Base-by-base conservation (phyloP, 2,329 filamentous ascomycete genomes). In the Colletotrichum liriopes region DNA sequence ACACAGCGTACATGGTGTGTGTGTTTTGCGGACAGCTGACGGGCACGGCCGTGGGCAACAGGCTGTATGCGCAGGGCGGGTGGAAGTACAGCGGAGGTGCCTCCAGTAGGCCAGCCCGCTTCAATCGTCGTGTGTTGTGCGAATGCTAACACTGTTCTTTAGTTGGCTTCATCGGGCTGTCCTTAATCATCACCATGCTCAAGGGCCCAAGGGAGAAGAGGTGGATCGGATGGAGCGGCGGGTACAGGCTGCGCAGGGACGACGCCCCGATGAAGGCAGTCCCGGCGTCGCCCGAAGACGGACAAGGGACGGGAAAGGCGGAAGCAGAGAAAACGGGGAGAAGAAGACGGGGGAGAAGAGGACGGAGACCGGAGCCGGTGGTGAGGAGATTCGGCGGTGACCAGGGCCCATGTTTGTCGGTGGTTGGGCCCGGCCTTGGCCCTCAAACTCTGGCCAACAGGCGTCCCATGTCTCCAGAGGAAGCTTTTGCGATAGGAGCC, bases 1-100 rank as follows among this genome's bases (percentile, higher is more conserved):
- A 96, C 78, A 95, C 93, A 0, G 93, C 91, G 1, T 96, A 94
- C 77, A 96, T 96, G 94, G 87, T 95, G 0, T 86, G 88, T 9
- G 90, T 89, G 0, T 96, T 96, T 77, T 90, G 88, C 37, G 94
- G 94, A 0, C 94, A 96, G 83, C 76, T 96, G 58, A 91, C 91
- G 2, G 93, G 93, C 0, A 92, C 91, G 0, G 85, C 88, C 1
- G 88, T 89, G 5, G 89, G 89, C 0, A 89, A 88, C 73, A 80
- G 84, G 23, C 77, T 89, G 1, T 89, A 88, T 68, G 86, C 86
- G 0, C 76, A 82, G 39, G 87, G 87, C 1, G 87, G 87, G 0
- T 89, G 87, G 87, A 81, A 78, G 9, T 84, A 82, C 73, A 88
- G 86, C 66, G 84, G 86, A 0, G 82, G 80, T 9, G 82, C 80